Base-by-base conservation (phyloP, 495 filamentous ascomycete genomes). In the Ramalina intermedia region DNA sequence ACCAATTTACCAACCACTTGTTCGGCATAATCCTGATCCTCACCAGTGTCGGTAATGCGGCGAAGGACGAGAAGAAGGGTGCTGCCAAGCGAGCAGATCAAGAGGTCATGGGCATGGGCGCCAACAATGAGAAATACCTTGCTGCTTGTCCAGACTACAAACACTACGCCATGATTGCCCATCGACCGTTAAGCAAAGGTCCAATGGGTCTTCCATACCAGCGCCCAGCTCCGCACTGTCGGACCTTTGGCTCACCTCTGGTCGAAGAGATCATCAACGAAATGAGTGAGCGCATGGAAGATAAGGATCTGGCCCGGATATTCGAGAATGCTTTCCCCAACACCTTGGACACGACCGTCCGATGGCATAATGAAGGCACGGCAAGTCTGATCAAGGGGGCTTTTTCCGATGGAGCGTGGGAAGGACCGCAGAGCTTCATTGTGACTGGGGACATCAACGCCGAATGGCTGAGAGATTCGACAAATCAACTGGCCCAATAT, bases 401-500 rank as follows among this genome's bases (percentile, higher is more conserved):
- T 53, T 40, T 26, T 48, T 41, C 59, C 16, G 46, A 55, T 6
- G 76, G 78, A 20, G 66, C 69, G 24, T 94, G 88, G 88, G 72
- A 82, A 49, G 89, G 87, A 0, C 65, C 82, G 1, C 90, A 96
- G 62, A 87, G 80, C 35, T 99, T 99, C 63, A 84, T 99, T 52
- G 93, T 99, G 41, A 99, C 91, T 0, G 90, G 90, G n/a, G 91
- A 99, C 58, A 99, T 99, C 61, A 83, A 96, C 58, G 91, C 91
- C 6, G 91, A 96, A 66, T 99, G 91, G 91, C 68, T 99, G 39
- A 82, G 91, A 43, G 91, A 99, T 65, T 95, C 89, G 38, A 96
- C 93, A 9, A 96, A 96, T 66, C 91, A 99, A 61, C 64, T 99
- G 14, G 74, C 77, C 4, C 87, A 89, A 41, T 99, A 99, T 58